These are phyloP conservation scores for Puccinia coronata DNA, from an alignment of 1,284 basidiomycete species.

Conservation along the genomic window DNA sequence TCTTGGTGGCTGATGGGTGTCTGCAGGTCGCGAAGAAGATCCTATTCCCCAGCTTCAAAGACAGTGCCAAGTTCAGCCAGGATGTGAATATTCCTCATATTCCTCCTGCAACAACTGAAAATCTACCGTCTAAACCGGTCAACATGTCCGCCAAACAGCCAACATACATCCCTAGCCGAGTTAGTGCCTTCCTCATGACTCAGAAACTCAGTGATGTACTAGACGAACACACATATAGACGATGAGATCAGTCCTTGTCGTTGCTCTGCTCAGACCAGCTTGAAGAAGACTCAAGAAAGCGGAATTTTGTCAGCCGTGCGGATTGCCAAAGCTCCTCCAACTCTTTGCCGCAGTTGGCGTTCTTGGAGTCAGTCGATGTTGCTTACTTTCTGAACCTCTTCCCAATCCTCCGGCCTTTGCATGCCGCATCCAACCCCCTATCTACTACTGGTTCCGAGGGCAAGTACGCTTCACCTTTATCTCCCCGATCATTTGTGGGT, in stretches of 20 bases:
- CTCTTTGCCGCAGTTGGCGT: slow-evolving; percentile 6
- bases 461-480: no score
- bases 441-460: not conserved
- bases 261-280: not conserved
- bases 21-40: slow-evolving; percentile 31
- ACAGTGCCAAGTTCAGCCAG: slow-evolving; percentile 35
- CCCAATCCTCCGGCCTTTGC: not conserved
- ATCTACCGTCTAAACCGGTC: not conserved
- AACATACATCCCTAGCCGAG: not conserved
- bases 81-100: not conserved
- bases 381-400: not conserved
- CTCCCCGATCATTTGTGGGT: no score
- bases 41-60: slow-evolving; percentile 47
- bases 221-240: not conserved
- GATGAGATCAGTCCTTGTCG: not conserved
- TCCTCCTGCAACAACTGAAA: not conserved
- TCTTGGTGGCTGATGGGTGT: slow-evolving; percentile 28
- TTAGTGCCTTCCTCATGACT: slow-evolving; percentile 22
- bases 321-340: slow-evolving; percentile 23
- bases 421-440: not conserved
- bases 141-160: not conserved
- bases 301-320: not conserved
- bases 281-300: not conserved
- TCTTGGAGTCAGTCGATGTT: not conserved
- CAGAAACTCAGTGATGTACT: slow-evolving; percentile 12